phyloP scores from a whole-genome alignment of 2,329 filamentous ascomycete species.

The Alternaria brassicicola region DNA sequence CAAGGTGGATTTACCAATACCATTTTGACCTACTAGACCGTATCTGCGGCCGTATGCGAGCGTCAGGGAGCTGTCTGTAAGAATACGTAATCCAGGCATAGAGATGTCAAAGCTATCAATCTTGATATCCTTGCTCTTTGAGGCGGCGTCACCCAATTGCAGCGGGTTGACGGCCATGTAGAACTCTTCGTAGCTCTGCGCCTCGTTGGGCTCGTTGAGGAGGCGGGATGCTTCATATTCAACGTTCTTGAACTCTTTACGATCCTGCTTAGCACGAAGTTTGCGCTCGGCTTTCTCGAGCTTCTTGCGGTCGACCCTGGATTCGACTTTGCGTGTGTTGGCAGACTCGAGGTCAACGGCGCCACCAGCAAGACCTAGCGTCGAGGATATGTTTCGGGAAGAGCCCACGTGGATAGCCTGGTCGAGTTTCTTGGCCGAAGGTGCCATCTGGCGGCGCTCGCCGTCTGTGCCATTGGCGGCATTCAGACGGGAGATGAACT shows the following conservation, averaged over 20 bases:
- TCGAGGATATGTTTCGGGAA: slow-evolving; percentile 95
- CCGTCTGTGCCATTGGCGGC: slow-evolving; percentile 71
- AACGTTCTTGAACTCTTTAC: slow-evolving; percentile 97
- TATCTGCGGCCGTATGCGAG: slow-evolving; percentile 92
- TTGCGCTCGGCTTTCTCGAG: slow-evolving; percentile 98
- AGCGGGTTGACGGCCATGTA: slow-evolving; percentile 99
- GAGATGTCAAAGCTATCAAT: slow-evolving; percentile 94
- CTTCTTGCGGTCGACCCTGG: slow-evolving; percentile 97
- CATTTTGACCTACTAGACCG: slow-evolving; percentile 98
- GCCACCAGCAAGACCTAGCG: slow-evolving; percentile 81
- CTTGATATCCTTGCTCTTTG: slow-evolving; percentile 99
- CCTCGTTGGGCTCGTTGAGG: slow-evolving; percentile 78
- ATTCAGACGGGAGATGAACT: slow-evolving; percentile 84
- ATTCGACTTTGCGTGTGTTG: slow-evolving; percentile 92
- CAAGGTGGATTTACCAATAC: slow-evolving; percentile 87
- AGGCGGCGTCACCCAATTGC: slow-evolving; percentile 73
- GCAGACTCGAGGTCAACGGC: slow-evolving; percentile 92
- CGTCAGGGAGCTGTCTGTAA: slow-evolving; percentile 88
- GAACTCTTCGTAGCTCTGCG: slow-evolving; percentile 97
- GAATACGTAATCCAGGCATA: slow-evolving; percentile 85
- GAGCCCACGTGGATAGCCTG: slow-evolving; percentile 94
- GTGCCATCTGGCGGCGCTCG: slow-evolving; percentile 72
- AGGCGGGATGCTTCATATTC: slow-evolving; percentile 95
- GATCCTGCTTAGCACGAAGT: slow-evolving; percentile 97
- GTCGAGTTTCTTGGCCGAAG: slow-evolving; percentile 82